Conservation (phyloP, 805 yeast genomes). For the Sugiyamaella chiloensis region DNA sequence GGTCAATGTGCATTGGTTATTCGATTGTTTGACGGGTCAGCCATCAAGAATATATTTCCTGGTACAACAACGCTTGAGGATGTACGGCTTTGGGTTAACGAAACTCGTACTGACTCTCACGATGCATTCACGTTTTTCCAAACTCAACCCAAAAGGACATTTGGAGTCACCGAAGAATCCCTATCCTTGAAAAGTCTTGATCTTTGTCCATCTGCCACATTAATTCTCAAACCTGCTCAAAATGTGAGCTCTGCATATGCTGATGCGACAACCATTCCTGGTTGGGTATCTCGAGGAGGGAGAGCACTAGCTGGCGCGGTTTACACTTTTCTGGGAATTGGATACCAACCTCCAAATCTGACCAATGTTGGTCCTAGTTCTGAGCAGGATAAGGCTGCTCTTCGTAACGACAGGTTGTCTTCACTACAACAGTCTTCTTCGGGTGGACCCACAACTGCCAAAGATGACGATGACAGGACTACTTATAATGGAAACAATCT, state of each 20-base stretch:
- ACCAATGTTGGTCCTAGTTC: background rate
- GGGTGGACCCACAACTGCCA: constrained; percentile 3
- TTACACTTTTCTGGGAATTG: constrained; percentile 30
- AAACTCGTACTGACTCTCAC: constrained; percentile 46
- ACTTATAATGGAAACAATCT: constrained; percentile 59
- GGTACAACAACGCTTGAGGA: constrained; percentile 46
- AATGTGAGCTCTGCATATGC: constrained; percentile 33
- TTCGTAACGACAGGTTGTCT: background rate
- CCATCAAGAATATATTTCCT: constrained; percentile 51
- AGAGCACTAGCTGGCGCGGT: constrained; percentile 25
- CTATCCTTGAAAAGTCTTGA: constrained; percentile 51
- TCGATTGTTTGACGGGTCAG: constrained; percentile 63
- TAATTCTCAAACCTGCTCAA: constrained; percentile 63
- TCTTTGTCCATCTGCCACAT: constrained; percentile 67
- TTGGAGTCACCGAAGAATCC: constrained; percentile 59
- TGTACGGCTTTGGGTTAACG: constrained; percentile 62
- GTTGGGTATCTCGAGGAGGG: constrained; percentile 18
- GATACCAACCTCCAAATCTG: constrained; percentile 12
- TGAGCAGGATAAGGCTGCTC: background rate
- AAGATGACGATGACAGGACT: constrained; percentile 36
- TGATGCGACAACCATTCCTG: constrained; percentile 15
- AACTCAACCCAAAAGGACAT: constrained; percentile 60
- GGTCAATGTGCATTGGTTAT: constrained; percentile 49
- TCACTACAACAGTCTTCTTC: background rate
- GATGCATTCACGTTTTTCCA: constrained; percentile 51